Percentiles rank a stretch among this genome's conserved stretches.
These are phyloP conservation scores for Coprinellus micaceus DNA, from an alignment of 768 basidiomycete species.

Conservation along the genomic window DNA sequence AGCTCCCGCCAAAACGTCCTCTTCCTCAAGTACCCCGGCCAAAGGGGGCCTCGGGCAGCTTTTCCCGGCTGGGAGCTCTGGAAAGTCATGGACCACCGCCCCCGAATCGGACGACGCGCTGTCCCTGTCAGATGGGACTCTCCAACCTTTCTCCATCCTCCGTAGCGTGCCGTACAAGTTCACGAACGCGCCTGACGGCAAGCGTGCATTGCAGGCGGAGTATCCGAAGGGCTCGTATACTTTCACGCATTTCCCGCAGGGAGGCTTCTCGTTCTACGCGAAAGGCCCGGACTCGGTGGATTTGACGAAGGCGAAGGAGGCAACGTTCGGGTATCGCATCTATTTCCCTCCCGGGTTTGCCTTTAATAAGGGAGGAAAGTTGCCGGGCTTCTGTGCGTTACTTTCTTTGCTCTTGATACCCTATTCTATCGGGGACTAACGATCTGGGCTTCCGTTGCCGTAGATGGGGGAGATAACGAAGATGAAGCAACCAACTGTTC, in stretches of 20 bases:
- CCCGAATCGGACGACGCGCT: slow-evolving; percentile 30
- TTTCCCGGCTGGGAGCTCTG: slow-evolving; percentile 35
- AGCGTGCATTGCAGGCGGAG: slow-evolving; percentile 44
- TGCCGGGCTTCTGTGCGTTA: slow-evolving; percentile 66
- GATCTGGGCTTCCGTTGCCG: neutral
- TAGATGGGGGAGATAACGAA: slow-evolving; percentile 54
- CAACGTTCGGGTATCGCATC: slow-evolving; percentile 57
- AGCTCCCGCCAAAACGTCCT: slow-evolving; percentile 3
- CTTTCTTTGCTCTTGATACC: neutral
- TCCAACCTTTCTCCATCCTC: slow-evolving; percentile 37
- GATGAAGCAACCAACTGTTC: slow-evolving; percentile 52
- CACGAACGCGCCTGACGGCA: slow-evolving; percentile 46
- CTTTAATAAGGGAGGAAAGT: slow-evolving; percentile 65
- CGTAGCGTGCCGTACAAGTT: slow-evolving; percentile 36
- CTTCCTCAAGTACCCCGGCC: slow-evolving; percentile 9
- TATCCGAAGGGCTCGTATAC: slow-evolving; percentile 58
- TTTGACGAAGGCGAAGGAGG: slow-evolving; percentile 59
- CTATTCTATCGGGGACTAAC: too few relatives aligned
- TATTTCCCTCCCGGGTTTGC: slow-evolving; percentile 60
- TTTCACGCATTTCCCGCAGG: slow-evolving; percentile 40
- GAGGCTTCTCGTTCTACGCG: slow-evolving; percentile 73
- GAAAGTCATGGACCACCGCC: slow-evolving; percentile 45
- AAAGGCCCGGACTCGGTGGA: slow-evolving; percentile 50
- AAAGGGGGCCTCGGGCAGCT: slow-evolving; percentile 26
- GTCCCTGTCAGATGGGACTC: slow-evolving; percentile 39